phyloP scores from a whole-genome alignment of 176 grass and related monocot species.

The Pontederia crassipes region DNA sequence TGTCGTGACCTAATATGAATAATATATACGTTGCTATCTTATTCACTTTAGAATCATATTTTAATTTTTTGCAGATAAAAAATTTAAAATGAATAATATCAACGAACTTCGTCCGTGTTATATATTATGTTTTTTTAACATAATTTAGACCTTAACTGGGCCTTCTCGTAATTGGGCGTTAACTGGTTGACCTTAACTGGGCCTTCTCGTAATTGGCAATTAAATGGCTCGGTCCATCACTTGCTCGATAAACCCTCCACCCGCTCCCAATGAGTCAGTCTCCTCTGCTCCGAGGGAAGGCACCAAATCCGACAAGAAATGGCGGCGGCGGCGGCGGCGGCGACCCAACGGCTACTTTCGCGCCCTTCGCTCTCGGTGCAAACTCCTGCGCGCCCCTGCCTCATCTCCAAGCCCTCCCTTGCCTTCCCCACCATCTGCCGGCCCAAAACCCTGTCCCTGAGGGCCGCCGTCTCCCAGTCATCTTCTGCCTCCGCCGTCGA shows the following conservation, averaged over 20 bases:
- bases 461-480: conserved; percentile 26
- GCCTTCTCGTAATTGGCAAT: too few relatives aligned
- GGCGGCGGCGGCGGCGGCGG: conserved; percentile 72
- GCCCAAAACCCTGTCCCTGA: conserved; percentile 1
- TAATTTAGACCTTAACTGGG: too few relatives aligned
- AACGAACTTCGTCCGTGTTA: too few relatives aligned
- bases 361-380: conserved; percentile 21
- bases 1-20: too few relatives aligned
- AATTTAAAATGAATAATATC: too few relatives aligned
- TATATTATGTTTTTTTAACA: too few relatives aligned
- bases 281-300: background rate
- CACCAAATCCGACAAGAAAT: background rate
- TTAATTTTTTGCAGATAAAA: too few relatives aligned
- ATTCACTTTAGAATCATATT: too few relatives aligned
- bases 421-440: background rate
- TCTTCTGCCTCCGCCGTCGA: background rate
- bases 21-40: too few relatives aligned
- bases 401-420: background rate
- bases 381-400: conserved; percentile 2
- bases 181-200: too few relatives aligned
- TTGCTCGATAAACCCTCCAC: background rate
- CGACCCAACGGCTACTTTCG: conserved; percentile 26
- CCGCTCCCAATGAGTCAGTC: background rate
- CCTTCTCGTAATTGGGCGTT: too few relatives aligned
- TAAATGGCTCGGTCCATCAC: background rate